These are phyloP conservation scores for Vaccinium vitisidaea DNA, from an alignment of 148 eudicot genomes.

Conservation along the genomic window DNA sequence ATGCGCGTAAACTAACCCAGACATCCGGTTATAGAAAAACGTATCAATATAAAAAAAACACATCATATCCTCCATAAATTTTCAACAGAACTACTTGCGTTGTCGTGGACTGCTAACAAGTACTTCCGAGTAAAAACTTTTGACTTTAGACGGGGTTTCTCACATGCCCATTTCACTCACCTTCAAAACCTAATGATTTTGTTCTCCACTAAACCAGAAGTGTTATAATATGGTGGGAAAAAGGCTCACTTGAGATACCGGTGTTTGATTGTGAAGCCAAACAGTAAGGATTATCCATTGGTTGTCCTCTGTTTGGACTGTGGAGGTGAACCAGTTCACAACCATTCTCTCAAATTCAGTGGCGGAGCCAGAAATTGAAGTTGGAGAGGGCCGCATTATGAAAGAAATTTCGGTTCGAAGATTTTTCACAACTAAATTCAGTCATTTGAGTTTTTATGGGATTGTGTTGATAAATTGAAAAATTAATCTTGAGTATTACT, in stretches of 20 bases:
- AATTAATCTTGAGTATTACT: no score
- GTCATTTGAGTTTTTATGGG: no score
- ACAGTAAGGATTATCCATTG: slow-evolving; percentile 11
- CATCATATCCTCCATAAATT: not conserved
- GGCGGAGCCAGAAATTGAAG: no score
- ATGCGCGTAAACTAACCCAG: no score
- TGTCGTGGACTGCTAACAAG: not conserved
- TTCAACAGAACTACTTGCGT: not conserved
- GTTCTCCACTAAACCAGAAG: slow-evolving; percentile 29
- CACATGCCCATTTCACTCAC: slow-evolving; percentile 17
- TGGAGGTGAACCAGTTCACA: not conserved
- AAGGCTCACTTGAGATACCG: not conserved
- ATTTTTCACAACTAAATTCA: no score
- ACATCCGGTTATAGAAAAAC: no score
- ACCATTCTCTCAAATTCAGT: not conserved
- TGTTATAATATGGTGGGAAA: slow-evolving; percentile 9
- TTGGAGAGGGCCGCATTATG: no score
- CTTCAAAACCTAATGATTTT: slow-evolving; percentile 29
- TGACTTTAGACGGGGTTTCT: slow-evolving; percentile 11
- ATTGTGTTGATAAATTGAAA: no score
- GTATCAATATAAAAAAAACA: not conserved
- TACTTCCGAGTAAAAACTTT: not conserved
- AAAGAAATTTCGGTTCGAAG: no score
- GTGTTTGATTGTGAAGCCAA: slow-evolving; percentile 17
- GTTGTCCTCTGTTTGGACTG: not conserved